Percentiles rank a stretch among this genome's conserved stretches.
phyloP scores from a whole-genome alignment of 257 asterid genomes.

The Solanum piurae region DNA sequence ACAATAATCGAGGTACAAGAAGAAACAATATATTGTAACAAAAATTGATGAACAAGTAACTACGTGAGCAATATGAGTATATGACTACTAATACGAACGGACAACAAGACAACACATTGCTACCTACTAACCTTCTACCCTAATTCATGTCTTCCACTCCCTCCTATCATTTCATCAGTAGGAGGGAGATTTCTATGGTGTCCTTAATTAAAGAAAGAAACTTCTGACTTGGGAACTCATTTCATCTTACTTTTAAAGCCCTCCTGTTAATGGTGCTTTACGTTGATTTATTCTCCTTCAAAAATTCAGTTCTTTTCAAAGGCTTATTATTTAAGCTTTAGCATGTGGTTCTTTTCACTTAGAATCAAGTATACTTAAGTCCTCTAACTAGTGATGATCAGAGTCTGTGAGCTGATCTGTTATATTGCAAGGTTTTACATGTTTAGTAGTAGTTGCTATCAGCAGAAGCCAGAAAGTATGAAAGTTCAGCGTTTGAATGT shows the following conservation, averaged over 20 bases:
- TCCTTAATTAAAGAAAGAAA: background rate
- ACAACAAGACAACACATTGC: background rate
- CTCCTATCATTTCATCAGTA: background rate
- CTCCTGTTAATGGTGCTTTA: background rate
- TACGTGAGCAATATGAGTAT: background rate
- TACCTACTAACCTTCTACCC: background rate
- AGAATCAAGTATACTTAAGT: background rate
- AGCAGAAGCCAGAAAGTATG: background rate
- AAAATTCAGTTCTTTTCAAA: background rate
- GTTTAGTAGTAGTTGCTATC: background rate
- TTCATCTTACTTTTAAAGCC: background rate
- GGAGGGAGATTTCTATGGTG: background rate
- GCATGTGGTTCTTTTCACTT: background rate
- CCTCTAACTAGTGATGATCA: background rate
- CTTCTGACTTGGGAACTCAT: background rate
- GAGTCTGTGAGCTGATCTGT: background rate
- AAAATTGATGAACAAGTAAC: background rate
- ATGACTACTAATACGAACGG: background rate
- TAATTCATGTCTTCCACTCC: background rate
- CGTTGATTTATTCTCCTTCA: background rate
- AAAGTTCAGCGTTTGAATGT: background rate
- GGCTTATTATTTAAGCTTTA: background rate
- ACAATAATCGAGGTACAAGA: background rate
- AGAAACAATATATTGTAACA: background rate
- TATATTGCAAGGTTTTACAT: background rate